These are phyloP conservation scores for Cryptococcus depauperatus DNA, from an alignment of 1,284 basidiomycete species.

Conservation along the genomic window DNA sequence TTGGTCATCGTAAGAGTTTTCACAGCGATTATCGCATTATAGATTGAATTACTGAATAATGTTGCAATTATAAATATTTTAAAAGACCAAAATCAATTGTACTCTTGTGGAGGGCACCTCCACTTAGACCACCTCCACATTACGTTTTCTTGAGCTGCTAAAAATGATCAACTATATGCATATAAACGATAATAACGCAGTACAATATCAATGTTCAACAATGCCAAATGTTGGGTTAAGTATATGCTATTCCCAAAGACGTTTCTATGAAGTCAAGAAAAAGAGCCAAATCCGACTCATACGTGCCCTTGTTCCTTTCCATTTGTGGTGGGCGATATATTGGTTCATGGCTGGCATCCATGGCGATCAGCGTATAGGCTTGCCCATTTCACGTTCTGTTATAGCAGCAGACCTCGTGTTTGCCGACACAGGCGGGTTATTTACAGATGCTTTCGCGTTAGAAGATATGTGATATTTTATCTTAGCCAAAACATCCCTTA, in stretches of 20 bases:
- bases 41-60: no score
- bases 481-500: constrained; percentile 28
- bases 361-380: constrained; percentile 12
- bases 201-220: constrained; percentile 6
- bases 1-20: no score
- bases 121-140: background rate
- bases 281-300: background rate
- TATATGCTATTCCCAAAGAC: background rate
- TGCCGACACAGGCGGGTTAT: constrained; percentile 5
- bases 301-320: no score
- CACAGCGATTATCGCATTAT: no score
- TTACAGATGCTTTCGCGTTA: background rate
- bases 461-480: constrained; percentile 16
- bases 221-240: background rate
- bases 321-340: no score
- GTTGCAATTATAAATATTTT: no score
- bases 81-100: no score
- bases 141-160: background rate
- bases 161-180: background rate
- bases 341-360: no score
- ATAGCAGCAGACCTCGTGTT: constrained; percentile 4
- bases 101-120: no score
- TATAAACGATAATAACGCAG: background rate
- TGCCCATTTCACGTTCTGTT: constrained; percentile 10
- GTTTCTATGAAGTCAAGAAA: background rate